Evolutionary conservation across 805 yeast genomes (phyloP).

Genomic region (Candida methanosorbosa): DNA sequence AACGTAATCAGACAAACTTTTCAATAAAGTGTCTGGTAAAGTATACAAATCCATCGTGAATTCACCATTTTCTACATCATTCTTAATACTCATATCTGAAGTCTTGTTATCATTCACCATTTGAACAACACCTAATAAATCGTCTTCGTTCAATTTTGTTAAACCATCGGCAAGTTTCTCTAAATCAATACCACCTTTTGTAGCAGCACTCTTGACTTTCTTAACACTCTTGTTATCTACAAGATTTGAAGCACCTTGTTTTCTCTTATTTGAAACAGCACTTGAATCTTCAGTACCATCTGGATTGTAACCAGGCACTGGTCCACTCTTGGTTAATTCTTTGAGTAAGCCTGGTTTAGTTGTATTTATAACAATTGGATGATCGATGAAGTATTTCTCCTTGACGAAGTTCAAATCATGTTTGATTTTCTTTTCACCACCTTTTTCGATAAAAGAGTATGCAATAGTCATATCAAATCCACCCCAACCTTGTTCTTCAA

Average conservation of each 20-base stretch:
- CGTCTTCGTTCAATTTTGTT: constrained; percentile 85
- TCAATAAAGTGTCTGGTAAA: constrained; percentile 81
- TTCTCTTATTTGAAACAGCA: constrained; percentile 15
- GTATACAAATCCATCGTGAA: constrained; percentile 94
- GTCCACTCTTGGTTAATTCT: constrained; percentile 72
- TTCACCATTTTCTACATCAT: constrained; percentile 94
- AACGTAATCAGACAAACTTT: constrained; percentile 92
- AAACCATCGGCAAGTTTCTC: constrained; percentile 87
- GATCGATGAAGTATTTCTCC: constrained; percentile 72
- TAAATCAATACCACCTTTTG: constrained; percentile 74
- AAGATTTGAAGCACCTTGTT: constrained; percentile 5
- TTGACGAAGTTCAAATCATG: constrained; percentile 86
- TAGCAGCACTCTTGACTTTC: constrained; percentile 46
- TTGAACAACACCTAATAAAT: constrained; percentile 88
- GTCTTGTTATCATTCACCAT: constrained; percentile 96
- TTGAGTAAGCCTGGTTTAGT: constrained; percentile 65
- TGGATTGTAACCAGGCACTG: constrained; percentile 49
- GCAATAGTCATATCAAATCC: constrained; percentile 86
- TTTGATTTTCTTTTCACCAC: constrained; percentile 77
- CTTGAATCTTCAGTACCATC: constrained; percentile 1
- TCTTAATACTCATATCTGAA: constrained; percentile 89
- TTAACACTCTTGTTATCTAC: constrained; percentile 34
- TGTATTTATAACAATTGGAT: constrained; percentile 66
- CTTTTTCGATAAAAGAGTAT: constrained; percentile 69
- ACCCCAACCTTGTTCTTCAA: constrained; percentile 97